phyloP scores from a whole-genome alignment of 345 rosid species.

The Noccaea bulbosa region DNA sequence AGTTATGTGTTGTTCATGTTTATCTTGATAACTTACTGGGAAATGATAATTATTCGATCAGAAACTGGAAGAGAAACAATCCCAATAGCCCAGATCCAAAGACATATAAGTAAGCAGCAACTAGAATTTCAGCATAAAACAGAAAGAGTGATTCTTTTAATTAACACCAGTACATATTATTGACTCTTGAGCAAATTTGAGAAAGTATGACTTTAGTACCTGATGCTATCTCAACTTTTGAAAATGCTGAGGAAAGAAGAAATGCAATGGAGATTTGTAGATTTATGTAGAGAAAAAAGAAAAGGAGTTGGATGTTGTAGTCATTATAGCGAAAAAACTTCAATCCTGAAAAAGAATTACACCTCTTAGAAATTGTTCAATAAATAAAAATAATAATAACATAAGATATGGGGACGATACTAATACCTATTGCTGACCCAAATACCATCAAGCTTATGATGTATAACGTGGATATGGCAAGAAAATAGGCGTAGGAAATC shows the following conservation, averaged over 20 bases:
- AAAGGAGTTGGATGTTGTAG: constrained; percentile 70
- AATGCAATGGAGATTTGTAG: constrained; percentile 84
- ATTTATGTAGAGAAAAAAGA: constrained; percentile 75
- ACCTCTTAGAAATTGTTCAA: too few relatives aligned
- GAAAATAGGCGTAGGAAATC: constrained; percentile 79
- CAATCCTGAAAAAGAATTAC: constrained; percentile 46
- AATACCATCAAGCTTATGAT: constrained; percentile 70
- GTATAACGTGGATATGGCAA: constrained; percentile 63
- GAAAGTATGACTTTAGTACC: constrained; percentile 50
- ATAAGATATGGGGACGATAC: constrained; percentile 8
- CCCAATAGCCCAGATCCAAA: constrained; percentile 91
- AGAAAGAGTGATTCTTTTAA: not conserved
- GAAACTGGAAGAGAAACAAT: constrained; percentile 65
- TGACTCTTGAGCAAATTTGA: not conserved
- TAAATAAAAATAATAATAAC: not conserved
- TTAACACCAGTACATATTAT: not conserved
- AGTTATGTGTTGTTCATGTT: not conserved
- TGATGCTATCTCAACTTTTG: constrained; percentile 83
- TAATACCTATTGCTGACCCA: constrained; percentile 71
- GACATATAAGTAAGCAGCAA: constrained; percentile 63
- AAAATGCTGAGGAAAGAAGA: constrained; percentile 65
- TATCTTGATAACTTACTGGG: constrained; percentile 63
- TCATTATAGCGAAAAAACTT: constrained; percentile 74
- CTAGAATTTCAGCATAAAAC: constrained; percentile 47
- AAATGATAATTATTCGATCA: constrained; percentile 66